Evolutionary conservation across 805 yeast species (phyloP).

Genomic region (Millerozyma acaciae): DNA sequence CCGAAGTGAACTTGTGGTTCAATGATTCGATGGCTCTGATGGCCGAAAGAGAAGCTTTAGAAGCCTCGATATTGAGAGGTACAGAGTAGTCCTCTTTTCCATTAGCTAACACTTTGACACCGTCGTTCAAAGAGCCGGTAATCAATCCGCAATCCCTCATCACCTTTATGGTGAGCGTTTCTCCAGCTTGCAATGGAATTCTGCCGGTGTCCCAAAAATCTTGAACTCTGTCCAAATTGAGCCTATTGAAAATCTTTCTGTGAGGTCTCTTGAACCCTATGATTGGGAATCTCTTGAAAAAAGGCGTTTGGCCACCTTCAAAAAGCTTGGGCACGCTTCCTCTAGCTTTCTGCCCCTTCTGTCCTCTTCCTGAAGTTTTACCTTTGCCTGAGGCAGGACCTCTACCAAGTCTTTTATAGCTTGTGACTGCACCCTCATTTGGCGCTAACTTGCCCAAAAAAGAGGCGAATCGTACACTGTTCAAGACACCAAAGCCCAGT

Average conservation of each 20-base stretch:
- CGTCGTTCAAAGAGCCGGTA: conserved; percentile 68
- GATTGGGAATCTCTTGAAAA: conserved; percentile 79
- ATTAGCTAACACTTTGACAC: conserved; percentile 75
- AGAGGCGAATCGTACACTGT: conserved; percentile 36
- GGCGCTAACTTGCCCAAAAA: conserved; percentile 55
- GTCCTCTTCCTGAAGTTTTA: conserved; percentile 96
- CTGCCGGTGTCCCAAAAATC: conserved; percentile 67
- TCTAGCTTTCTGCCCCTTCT: conserved; percentile 97
- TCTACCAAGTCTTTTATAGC: conserved; percentile 80
- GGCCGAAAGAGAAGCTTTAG: conserved; percentile 74
- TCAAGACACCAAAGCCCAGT: conserved; percentile 4
- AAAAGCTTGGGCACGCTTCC: conserved; percentile 88
- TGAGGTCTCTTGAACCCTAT: conserved; percentile 75
- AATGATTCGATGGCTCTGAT: conserved; percentile 65
- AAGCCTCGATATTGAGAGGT: conserved; percentile 75
- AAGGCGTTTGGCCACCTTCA: conserved; percentile 99
- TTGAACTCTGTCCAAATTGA: conserved; percentile 69
- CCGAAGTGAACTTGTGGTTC: conserved; percentile 73
- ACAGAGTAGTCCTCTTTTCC: conserved; percentile 49
- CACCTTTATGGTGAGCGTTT: conserved; percentile 66
- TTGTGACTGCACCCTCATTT: conserved; percentile 55
- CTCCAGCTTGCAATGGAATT: conserved; percentile 54
- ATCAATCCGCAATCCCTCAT: conserved; percentile 74
- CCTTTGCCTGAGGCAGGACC: conserved; percentile 94
- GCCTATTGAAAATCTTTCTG: conserved; percentile 47